Base-by-base conservation (phyloP, 2,329 filamentous ascomycete species). In the Pestalotiopsis fici region DNA sequence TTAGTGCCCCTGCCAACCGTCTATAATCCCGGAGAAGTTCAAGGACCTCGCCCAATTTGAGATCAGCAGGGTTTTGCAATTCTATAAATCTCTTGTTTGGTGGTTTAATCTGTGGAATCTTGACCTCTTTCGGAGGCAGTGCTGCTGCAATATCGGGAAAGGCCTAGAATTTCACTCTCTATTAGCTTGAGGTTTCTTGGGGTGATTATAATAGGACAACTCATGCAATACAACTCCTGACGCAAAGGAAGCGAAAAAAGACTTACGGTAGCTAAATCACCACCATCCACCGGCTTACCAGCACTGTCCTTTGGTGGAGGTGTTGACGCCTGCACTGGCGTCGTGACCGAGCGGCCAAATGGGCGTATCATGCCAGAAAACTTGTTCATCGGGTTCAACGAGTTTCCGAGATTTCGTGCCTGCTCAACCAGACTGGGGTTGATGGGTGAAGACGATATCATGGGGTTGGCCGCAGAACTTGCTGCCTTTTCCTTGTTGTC, bases 331-430 rank as follows among this genome's bases (percentile, higher is more conserved):
- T n/a, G 73, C 7, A 77, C 78, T 9, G 83, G 74, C 57, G 74
- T 84, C 9, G 83, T 79, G 23, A 83, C 79, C 25, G 83, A 79
- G 64, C 91, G 84, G 1, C 93, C 92, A 73, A 97, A 95, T 0
- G 90, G 90, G 66, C 92, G 89, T 72, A 97, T 91, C 75, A 90
- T 87, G 66, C 87, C 83, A 1, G 91, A 89, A 64, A 97, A 87
- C 64, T 93, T 88, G 57, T 90, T 93, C 77, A 97, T 90, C 3
- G 94, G 94, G 74, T 97, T 97, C 39, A 97, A 83, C 0, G 91
- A 91, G 77, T 87, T 96, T 47, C 93, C 91, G 68, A 97, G 86
- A 76, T 88, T 95, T 65, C 93, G 90, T 83, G 97, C 91, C 13
- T 93, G 93, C 70, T 97, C 93, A 2, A 97, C 87, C 13, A 90